A percentile compares a stretch with the other conserved stretches of the same genome.
Evolutionary conservation across 345 rosid species (phyloP).

Genomic region (Gossypium mustelinum): DNA sequence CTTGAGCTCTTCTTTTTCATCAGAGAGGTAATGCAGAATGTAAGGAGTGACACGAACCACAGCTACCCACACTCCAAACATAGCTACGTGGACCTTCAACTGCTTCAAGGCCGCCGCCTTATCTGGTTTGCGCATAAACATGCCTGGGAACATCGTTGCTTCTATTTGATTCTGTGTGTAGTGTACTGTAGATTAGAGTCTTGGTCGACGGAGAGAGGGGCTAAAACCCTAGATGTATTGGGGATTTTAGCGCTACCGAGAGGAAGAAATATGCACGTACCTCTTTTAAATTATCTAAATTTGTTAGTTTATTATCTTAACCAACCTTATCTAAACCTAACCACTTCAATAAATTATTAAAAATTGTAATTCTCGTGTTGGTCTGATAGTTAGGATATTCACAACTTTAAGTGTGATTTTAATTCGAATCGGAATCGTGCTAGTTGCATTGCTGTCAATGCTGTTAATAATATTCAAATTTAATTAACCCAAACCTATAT

Average conservation of each 20-base stretch:
- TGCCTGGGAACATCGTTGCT: slow-evolving; percentile 70
- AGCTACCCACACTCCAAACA: slow-evolving; percentile 65
- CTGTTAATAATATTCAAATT: no score
- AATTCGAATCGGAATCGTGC: fast-evolving
- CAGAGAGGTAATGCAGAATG: slow-evolving; percentile 61
- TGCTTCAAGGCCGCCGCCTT: slow-evolving; percentile 81
- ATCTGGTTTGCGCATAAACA: slow-evolving; percentile 79
- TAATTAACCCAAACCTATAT: no score
- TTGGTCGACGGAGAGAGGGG: not conserved
- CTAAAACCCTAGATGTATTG: slow-evolving; percentile 15
- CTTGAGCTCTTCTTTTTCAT: slow-evolving; percentile 68
- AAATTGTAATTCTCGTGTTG: no score
- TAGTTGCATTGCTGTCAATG: fast-evolving
- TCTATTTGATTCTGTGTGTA: slow-evolving; percentile 3
- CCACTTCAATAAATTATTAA: no score
- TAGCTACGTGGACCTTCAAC: slow-evolving; percentile 47
- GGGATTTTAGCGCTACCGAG: not conserved
- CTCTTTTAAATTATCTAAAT: no score
- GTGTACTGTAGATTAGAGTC: not conserved
- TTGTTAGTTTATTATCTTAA: no score
- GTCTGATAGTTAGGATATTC: fast-evolving
- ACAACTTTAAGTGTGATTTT: fast-evolving
- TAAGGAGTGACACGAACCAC: slow-evolving; percentile 64
- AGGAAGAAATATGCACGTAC: not conserved
- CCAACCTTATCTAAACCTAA: no score